Base-by-base conservation (phyloP, 2,329 filamentous ascomycete species). In the Aspergillus transmontanensis region DNA sequence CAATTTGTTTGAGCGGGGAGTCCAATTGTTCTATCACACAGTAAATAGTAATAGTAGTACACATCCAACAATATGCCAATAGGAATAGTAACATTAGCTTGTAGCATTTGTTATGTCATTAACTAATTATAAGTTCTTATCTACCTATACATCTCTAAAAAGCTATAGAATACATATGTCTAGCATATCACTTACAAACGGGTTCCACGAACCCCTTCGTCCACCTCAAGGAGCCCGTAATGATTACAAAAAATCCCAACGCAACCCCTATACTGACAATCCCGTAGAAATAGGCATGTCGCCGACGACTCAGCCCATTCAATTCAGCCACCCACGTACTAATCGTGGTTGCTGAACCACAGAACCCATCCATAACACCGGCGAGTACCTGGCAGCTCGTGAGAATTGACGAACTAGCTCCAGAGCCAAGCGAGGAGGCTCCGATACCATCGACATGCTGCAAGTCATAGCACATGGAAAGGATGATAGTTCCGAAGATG, bases 401-500 rank as follows among this genome's bases (percentile, higher is more conserved):
- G 1, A 85, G 58, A 19, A 69, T 64, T 11, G 66, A 62, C 23
- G 51, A 58, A 30, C 56, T 30, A 10, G 88, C 71, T 1, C 85
- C 74, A 28, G n/a, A 21, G 0, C 83, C 85, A 5, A 81, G 81
- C 59, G 62, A 57, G 57, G 83, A 66, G 0, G 83, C 85, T 0
- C 83, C 84, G 7, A 76, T 70, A 1, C 81, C 75, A n/a, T 68
- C 63, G 0, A 86, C 81, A 71, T 92, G 93, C 67, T 93, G 91
- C 57, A 97, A 79, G 72, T 96, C 91, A 81, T 87, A 96, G 34
- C 88, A 86, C 84, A 93, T 89, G 16, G 87, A 93, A 57, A 96
- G 76, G 19, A 97, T 77, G 0, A 85, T 85, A 0, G 92, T 93
- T 5, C 94, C 94, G 16, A 90, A 75, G 5, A 96, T 82, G 72